Evolutionary conservation across 352 stramenopile species (phyloP).

Genomic region (Phytophthora cactorum): DNA sequence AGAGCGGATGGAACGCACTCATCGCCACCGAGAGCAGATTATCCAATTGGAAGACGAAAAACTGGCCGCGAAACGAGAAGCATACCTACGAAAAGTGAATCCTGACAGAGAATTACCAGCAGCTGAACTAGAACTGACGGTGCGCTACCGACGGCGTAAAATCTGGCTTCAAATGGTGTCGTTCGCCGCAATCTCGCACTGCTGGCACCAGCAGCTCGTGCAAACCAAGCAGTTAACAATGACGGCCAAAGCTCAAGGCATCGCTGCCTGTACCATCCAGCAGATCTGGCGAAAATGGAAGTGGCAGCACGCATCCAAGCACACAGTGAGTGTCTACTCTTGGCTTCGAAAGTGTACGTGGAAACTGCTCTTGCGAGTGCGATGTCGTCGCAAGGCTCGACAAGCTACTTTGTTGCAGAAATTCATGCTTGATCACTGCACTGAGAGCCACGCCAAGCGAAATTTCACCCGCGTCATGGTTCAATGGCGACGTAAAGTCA

Average conservation of each 20-base stretch:
- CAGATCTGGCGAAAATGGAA: conserved; percentile 67
- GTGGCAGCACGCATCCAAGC: conserved; percentile 62
- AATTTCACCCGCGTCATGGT: conserved; percentile 84
- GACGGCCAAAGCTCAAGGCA: conserved; percentile 42
- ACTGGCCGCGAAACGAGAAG: conserved; percentile 38
- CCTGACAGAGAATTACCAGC: conserved; percentile 27
- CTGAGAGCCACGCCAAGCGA: conserved; percentile 59
- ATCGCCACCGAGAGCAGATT: conserved; percentile 52
- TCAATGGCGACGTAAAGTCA: conserved; percentile 76
- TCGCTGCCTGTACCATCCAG: conserved; percentile 62
- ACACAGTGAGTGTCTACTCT: conserved; percentile 68
- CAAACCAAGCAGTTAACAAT: conserved; percentile 41
- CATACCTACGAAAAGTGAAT: conserved; percentile 45
- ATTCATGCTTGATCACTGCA: conserved; percentile 68
- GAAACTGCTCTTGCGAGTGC: conserved; percentile 68
- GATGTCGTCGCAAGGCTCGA: conserved; percentile 42
- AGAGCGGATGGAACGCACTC: conserved; percentile 51
- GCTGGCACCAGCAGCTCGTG: conserved; percentile 44
- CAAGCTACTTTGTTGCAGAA: conserved; percentile 48
- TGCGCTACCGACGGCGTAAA: conserved; percentile 46
- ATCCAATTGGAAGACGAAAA: conserved; percentile 47
- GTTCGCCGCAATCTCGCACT: conserved; percentile 44
- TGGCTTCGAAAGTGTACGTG: conserved; percentile 78
- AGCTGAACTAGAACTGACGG: conserved; percentile 40
- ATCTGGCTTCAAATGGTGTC: conserved; percentile 58